Conservation (phyloP, 2,329 filamentous ascomycete genomes). For the Penicillium sp. region DNA sequence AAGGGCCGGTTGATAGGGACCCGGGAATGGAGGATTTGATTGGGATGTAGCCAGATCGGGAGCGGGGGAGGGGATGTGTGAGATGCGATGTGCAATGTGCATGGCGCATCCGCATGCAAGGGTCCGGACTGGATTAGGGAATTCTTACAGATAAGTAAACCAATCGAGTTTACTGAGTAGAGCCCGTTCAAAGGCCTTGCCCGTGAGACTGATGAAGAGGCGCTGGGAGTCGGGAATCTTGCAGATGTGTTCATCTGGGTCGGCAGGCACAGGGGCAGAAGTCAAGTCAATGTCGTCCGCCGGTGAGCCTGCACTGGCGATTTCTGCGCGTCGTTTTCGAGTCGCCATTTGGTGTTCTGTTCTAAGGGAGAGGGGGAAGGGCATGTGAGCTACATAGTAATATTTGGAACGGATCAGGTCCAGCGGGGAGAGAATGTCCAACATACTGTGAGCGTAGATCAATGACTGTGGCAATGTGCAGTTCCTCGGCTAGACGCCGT, state of each 20-base stretch:
- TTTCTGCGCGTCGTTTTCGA: conserved; percentile 59
- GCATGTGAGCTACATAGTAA: too few species aligned
- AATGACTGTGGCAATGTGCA: conserved; percentile 71
- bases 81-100: not conserved
- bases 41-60: not conserved
- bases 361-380: conserved; percentile 47
- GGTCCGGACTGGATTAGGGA: conserved; percentile 1
- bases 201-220: conserved; percentile 72
- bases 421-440: not conserved
- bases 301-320: conserved; percentile 14
- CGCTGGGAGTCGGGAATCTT: conserved; percentile 68
- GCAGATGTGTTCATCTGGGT: conserved; percentile 58
- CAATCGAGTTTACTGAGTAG: conserved; percentile 71
- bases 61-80: not conserved
- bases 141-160: conserved; percentile 63
- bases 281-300: conserved; percentile 18
- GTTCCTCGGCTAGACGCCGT: conserved; percentile 59
- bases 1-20: not conserved
- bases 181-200: conserved; percentile 68
- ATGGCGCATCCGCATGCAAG: not conserved
- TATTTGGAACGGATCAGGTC: not conserved
- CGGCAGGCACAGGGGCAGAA: conserved; percentile 50
- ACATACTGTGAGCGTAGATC: conserved; percentile 76
- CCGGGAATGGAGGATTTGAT: not conserved
- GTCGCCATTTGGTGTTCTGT: conserved; percentile 74